Evolutionary conservation across 441 rosid species (phyloP), one percentile per base, ranked within the genome.

Genomic region (Metrosideros polymorpha): DNA sequence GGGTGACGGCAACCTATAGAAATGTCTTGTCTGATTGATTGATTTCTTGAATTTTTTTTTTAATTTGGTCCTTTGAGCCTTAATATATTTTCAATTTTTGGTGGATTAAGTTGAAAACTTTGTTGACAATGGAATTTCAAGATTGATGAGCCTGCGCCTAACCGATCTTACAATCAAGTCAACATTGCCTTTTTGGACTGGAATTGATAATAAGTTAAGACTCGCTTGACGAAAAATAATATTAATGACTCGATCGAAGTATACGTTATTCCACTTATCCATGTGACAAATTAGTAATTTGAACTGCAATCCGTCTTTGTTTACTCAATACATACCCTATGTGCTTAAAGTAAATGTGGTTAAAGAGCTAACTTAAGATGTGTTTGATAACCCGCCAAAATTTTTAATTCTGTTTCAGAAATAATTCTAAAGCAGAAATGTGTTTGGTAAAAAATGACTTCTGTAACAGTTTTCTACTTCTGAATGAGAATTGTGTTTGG

Each of bases 161-260:
- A 32, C 25, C 9, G 77, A 32, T 63, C 77, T 32, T 9, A 3
- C 14, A 35, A 66, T 13, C 39, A 19, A 66, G 45, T 66, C 77
- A 66, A 66, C 45, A 66, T 66, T 35, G 27, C 4, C 2, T 9
- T 30, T 32, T 35, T 19, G n/a, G 47, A 35, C 6, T 35, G 47
- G 0, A 35, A 22, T 39, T 39, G 47, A 22, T 71, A 71, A 10
- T 22, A 5, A 39, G 79, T 71, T 25, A 6, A 39, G 5, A 22
- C 17, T 24, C 1, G 0, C 15, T 1, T 22, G 17, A 35, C 2
- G 1, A 35, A 3, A 71, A 25, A 39, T 10, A 22, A 71, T 71
- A 39, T 39, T 35, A 22, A 22, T 22, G 47, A 22, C 15, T 35
- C 0, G 1, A 71, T 22, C 47, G 17, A 24, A 0, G 0, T 0